Conservation (phyloP, 2,329 filamentous ascomycete genomes). For the Epichloe uncinata region DNA sequence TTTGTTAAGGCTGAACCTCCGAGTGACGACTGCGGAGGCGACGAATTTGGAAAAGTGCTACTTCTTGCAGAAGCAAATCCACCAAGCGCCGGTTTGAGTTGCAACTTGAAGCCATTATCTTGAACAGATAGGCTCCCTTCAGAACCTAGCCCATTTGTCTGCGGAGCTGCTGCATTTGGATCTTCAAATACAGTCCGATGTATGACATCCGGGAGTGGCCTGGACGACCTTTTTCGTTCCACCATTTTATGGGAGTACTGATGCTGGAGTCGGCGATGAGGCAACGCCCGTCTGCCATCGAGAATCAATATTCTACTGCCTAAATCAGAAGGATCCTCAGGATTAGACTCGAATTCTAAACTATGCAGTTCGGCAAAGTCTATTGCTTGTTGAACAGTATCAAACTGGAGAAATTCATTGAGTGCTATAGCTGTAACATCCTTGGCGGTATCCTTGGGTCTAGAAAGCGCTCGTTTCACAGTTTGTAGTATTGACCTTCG, state of each 20-base stretch:
- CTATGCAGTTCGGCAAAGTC: constrained; percentile 48
- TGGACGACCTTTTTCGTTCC: constrained; percentile 43
- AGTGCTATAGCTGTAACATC: constrained; percentile 45
- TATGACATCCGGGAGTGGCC: constrained; percentile 40
- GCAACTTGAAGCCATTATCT: constrained; percentile 1
- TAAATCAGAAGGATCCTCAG: constrained; percentile 21
- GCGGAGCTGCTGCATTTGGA: neutral
- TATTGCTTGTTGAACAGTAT: constrained; percentile 52
- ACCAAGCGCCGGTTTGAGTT: neutral
- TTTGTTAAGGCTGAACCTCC: neutral
- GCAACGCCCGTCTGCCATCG: constrained; percentile 28
- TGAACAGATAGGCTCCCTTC: constrained; percentile 20
- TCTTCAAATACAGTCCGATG: constrained; percentile 38
- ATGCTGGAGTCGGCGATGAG: constrained; percentile 38
- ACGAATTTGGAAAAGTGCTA: neutral
- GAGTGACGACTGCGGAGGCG: neutral
- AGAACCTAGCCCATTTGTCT: constrained; percentile 6
- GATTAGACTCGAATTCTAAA: constrained; percentile 33
- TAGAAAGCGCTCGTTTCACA: constrained; percentile 40
- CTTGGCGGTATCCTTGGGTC: constrained; percentile 42
- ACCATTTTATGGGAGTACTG: constrained; percentile 43
- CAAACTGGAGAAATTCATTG: constrained; percentile 50
- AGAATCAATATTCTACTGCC: constrained; percentile 29
- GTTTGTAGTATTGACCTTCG: constrained; percentile 44
- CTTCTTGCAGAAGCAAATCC: neutral